Evolutionary conservation across 2,329 filamentous ascomycete species (phyloP), one percentile per base, ranked within the genome.

Genomic region (Claviceps sorghi): DNA sequence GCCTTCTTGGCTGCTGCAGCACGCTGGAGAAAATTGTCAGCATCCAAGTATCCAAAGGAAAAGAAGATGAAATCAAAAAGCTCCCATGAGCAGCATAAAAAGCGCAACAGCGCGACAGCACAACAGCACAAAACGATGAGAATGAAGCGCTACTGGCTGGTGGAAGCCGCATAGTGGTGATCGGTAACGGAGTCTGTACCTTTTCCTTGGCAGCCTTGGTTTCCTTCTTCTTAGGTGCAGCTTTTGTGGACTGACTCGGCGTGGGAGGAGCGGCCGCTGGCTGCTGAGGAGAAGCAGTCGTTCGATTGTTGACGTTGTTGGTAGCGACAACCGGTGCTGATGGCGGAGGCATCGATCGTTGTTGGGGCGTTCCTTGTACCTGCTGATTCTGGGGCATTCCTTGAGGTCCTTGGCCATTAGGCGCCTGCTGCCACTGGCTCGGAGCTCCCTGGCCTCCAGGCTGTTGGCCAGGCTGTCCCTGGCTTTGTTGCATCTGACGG

Each of bases 201-300:
- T 88, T 87, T 53, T 69, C 73, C 67, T 83, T 85, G 5, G 78
- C 72, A 55, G 72, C 76, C 67, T 83, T 84, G 5, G 69, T 71
- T 34, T 82, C 80, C 72, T 88, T 86, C 77, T 91, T 91, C 67
- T 88, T 89, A 1, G 85, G 84, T 36, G 79, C 82, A 4, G 83
- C 68, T 72, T 91, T 91, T 62, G 82, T 83, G 1, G 73, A 66
- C 63, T 88, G 84, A 50, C 80, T 82, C 1, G 87, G 87, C 4
- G 87, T 93, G 1, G 86, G 86, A 1, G 87, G 86, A 38, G 83
- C 84, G 7, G 80, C 76, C 54, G 76, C 79, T 56, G 76, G 76
- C 58, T 79, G 76, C 59, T 83, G 80, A 26, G 80, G 82, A 19
- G 80, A 82, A 13, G 77, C 78, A 15, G 79, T 77, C 43, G 71